A percentile compares a stretch with the other conserved stretches of the same genome.
phyloP scores from a whole-genome alignment of 768 basidiomycete species.

The Amanita brunnescens region DNA sequence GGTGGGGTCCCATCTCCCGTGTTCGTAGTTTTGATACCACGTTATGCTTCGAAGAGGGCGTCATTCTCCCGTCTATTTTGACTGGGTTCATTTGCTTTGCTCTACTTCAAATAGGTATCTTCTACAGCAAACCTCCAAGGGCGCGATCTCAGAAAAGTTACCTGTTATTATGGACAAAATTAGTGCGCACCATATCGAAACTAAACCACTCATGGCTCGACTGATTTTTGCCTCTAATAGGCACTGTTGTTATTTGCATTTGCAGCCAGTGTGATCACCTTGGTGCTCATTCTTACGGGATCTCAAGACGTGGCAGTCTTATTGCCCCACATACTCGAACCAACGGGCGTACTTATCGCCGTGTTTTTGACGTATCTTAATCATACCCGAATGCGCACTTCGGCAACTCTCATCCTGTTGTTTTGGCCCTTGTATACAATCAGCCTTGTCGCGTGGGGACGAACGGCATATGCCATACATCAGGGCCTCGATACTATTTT shows the following conservation, averaged over 20 bases:
- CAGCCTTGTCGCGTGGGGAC: constrained; percentile 44
- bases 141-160: constrained; percentile 38
- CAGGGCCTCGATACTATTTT: constrained; percentile 26
- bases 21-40: constrained; percentile 67
- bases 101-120: constrained; percentile 26
- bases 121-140: constrained; percentile 17
- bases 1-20: constrained; percentile 55
- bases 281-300: constrained; percentile 28
- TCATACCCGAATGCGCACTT: constrained; percentile 60
- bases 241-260: constrained; percentile 38
- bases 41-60: constrained; percentile 72
- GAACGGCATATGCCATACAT: constrained; percentile 37
- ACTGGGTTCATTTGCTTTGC: constrained; percentile 34
- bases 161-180: constrained; percentile 48
- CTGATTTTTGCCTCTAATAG: constrained; percentile 24
- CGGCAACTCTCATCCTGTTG: constrained; percentile 65
- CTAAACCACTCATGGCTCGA: neutral
- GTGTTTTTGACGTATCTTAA: constrained; percentile 52
- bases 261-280: constrained; percentile 33
- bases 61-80: constrained; percentile 49
- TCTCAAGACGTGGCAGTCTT: constrained; percentile 33
- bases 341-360: constrained; percentile 40
- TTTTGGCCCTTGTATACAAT: constrained; percentile 72
- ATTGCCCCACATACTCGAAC: constrained; percentile 49
- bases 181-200: constrained; percentile 37